Evolutionary conservation across 306 rosid species (phyloP).

Genomic region (Cucurbita moschata): DNA sequence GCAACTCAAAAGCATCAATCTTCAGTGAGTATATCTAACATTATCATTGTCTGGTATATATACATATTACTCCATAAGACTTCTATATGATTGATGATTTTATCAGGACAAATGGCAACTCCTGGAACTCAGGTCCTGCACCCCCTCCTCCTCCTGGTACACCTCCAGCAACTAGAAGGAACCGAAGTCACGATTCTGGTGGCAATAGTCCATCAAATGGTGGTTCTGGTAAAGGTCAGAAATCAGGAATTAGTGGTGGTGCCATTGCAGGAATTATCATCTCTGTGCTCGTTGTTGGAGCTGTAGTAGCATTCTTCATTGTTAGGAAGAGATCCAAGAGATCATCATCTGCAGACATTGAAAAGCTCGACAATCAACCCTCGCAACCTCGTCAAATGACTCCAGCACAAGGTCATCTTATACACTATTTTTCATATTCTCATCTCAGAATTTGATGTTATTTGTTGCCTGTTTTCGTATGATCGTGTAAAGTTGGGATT

Average conservation of each 20-base stretch:
- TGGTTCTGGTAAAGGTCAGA: conserved; percentile 33
- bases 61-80: not conserved
- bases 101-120: conserved; percentile 56
- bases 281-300: conserved; percentile 64
- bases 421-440: not conserved
- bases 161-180: conserved; percentile 36
- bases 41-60: not conserved
- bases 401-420: conserved; percentile 44
- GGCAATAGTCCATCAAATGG: conserved; percentile 30
- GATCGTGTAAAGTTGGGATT: not conserved
- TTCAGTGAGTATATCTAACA: conserved; percentile 45
- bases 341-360: conserved; percentile 42
- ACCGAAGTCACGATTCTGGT: conserved; percentile 31
- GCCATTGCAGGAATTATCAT: conserved; percentile 91
- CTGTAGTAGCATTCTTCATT: conserved; percentile 61
- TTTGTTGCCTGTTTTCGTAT: not conserved
- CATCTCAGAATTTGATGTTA: not conserved
- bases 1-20: conserved; percentile 44
- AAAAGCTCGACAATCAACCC: conserved; percentile 62
- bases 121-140: conserved; percentile 78
- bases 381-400: conserved; percentile 42
- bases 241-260: conserved; percentile 85
- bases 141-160: conserved; percentile 99
- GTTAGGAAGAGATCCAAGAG: conserved; percentile 64
- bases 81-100: not conserved